phyloP scores from a whole-genome alignment of 106 monocot species.

The Iris macrosiphon region DNA sequence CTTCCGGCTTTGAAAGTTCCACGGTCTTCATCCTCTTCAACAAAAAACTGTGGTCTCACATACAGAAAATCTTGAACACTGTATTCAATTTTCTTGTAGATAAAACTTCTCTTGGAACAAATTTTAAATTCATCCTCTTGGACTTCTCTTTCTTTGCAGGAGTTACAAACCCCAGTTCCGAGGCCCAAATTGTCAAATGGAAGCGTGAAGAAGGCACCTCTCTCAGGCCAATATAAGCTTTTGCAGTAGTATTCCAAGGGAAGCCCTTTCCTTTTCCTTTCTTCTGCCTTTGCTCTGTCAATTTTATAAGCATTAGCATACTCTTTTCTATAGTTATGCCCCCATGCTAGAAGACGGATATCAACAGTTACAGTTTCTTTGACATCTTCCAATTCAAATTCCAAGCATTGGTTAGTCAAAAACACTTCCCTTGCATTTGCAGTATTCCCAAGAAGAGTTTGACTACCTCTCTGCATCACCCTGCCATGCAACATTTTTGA shows the following conservation, averaged over 20 bases:
- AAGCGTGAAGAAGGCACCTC: constrained; percentile 64
- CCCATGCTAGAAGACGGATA: constrained; percentile 47
- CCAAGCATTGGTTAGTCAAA: constrained; percentile 62
- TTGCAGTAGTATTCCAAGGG: constrained; percentile 62
- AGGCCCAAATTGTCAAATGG: constrained; percentile 45
- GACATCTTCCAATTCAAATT: constrained; percentile 54
- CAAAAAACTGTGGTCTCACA: constrained; percentile 50
- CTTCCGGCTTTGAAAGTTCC: constrained; percentile 67
- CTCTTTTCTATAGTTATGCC: constrained; percentile 56
- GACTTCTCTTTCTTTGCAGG: constrained; percentile 44
- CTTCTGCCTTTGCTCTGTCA: constrained; percentile 59
- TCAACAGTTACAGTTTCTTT: constrained; percentile 55
- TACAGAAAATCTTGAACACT: constrained; percentile 61
- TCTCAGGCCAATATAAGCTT: constrained; percentile 76
- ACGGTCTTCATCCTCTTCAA: constrained; percentile 27
- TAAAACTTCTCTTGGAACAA: constrained; percentile 32
- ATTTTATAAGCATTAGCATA: constrained; percentile 34
- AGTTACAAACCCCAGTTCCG: constrained; percentile 64
- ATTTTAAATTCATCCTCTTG: constrained; percentile 33
- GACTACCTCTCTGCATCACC: constrained; percentile 37
- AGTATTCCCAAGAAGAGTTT: constrained; percentile 82
- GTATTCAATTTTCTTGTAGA: constrained; percentile 49
- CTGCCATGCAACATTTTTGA: constrained; percentile 77
- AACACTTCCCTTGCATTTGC: constrained; percentile 86
- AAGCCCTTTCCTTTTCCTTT: constrained; percentile 72